A percentile compares a stretch with the other conserved stretches of the same genome.
Evolutionary conservation across 2,329 filamentous ascomycete species (phyloP).

Genomic region (Aspergillus fructus): DNA sequence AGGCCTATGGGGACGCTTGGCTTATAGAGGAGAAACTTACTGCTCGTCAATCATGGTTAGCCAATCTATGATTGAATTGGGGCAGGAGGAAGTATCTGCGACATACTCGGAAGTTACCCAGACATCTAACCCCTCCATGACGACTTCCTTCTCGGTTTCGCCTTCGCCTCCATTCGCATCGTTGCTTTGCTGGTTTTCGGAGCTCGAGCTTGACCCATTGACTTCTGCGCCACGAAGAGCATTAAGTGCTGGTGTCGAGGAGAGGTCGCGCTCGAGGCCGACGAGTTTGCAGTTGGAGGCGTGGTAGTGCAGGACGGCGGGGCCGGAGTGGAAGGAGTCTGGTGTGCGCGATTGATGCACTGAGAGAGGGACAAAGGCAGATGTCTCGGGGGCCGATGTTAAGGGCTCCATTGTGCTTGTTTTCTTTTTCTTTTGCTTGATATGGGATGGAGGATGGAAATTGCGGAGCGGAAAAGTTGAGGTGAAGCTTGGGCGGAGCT

Average conservation of each 20-base stretch:
- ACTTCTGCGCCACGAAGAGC: conserved; percentile 26
- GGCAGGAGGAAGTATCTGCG: too few species aligned
- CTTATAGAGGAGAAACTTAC: conserved; percentile 46
- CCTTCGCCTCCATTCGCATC: conserved; percentile 3
- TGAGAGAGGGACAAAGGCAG: conserved; percentile 44
- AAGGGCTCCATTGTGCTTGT: conserved; percentile 43
- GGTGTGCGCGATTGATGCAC: conserved; percentile 50
- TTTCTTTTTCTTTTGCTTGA: background rate
- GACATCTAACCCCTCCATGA: conserved; percentile 42
- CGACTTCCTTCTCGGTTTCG: conserved; percentile 32
- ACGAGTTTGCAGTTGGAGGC: conserved; percentile 46
- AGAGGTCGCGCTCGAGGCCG: conserved; percentile 42
- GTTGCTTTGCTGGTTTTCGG: background rate
- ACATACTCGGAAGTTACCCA: conserved; percentile 52
- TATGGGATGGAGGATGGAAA: background rate
- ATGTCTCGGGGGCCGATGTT: conserved; percentile 35
- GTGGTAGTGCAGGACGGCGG: conserved; percentile 48
- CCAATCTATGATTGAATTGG: background rate
- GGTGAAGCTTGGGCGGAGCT: conserved; percentile 11
- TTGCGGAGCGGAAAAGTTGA: conserved; percentile 15
- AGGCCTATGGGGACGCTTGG: conserved; percentile 35
- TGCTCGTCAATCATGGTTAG: conserved; percentile 16
- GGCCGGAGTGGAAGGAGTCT: conserved; percentile 47
- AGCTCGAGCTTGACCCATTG: conserved; percentile 8
- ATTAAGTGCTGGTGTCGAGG: conserved; percentile 33